Percentiles rank a stretch among this genome's conserved stretches.
These are phyloP conservation scores for Paragyromitra xinjiangensis DNA, from an alignment of 495 filamentous ascomycete species.

Conservation along the genomic window DNA sequence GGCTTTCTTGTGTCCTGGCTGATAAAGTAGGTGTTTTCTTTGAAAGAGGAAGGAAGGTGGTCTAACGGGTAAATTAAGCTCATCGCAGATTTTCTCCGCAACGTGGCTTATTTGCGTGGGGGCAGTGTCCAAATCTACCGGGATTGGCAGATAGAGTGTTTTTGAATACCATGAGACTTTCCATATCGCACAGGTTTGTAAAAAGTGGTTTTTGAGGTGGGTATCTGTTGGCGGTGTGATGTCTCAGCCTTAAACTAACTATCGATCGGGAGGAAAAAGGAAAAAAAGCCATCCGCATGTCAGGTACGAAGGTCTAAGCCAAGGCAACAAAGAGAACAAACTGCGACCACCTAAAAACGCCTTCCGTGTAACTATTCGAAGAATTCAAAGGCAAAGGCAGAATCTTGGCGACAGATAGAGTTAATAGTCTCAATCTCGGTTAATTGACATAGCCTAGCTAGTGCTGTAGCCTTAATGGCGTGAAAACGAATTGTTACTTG, in stretches of 20 bases:
- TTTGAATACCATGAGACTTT: not conserved
- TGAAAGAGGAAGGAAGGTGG: not conserved
- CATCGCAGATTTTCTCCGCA: not conserved
- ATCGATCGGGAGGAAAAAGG: constrained; percentile 7
- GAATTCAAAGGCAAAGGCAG: not conserved
- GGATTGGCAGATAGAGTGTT: not conserved
- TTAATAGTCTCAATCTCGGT: constrained; percentile 25
- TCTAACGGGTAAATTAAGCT: not conserved
- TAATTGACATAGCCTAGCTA: constrained; percentile 20
- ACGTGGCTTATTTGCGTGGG: not conserved
- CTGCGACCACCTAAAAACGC: not conserved
- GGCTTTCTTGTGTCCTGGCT: not conserved
- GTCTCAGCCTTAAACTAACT: not conserved
- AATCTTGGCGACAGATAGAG: constrained; percentile 15
- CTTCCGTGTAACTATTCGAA: not conserved
- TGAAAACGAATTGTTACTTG: not conserved
- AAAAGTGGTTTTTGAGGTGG: not conserved
- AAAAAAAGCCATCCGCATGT: constrained; percentile 14
- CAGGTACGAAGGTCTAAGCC: constrained; percentile 4
- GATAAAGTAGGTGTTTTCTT: not conserved
- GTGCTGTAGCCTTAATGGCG: not conserved
- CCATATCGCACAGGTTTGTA: not conserved
- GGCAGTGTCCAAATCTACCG: not conserved
- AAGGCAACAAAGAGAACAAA: not conserved
- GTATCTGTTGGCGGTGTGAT: not conserved